These are phyloP conservation scores for Candida ipomoeae DNA, from an alignment of 805 yeast genomes.

Conservation along the genomic window DNA sequence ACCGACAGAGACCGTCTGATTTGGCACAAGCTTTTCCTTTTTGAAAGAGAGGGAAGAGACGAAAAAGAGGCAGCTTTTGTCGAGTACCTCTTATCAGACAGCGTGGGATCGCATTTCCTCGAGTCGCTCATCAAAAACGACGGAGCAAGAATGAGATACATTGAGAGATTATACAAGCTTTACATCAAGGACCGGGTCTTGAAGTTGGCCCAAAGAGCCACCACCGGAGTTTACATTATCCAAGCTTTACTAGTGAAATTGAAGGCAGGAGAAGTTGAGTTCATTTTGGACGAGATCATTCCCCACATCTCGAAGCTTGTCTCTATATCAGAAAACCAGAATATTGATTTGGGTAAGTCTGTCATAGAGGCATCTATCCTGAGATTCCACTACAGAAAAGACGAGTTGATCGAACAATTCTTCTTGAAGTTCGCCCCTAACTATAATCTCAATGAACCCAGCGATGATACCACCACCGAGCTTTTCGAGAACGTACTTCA, in stretches of 20 bases:
- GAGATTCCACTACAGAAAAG: conserved; percentile 55
- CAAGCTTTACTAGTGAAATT: conserved; percentile 65
- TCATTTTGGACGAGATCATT: conserved; percentile 57
- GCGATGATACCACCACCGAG: conserved; percentile 38
- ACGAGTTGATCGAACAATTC: conserved; percentile 50
- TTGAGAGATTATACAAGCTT: conserved; percentile 62
- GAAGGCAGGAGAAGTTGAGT: conserved; percentile 58
- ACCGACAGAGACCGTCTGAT: conserved; percentile 68
- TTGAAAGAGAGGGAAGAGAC: conserved; percentile 48
- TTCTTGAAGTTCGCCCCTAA: conserved; percentile 41
- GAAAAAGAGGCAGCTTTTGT: conserved; percentile 72
- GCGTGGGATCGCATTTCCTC: conserved; percentile 92
- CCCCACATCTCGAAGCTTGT: conserved; percentile 62
- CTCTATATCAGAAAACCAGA: conserved; percentile 47
- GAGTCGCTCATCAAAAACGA: conserved; percentile 65
- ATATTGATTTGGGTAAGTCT: conserved; percentile 64
- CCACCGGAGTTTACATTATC: conserved; percentile 79
- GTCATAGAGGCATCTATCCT: conserved; percentile 62
- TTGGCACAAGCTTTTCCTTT: conserved; percentile 61
- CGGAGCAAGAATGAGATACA: conserved; percentile 56
- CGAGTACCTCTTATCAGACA: conserved; percentile 76
- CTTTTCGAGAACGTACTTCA: conserved; percentile 66
- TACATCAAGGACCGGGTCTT: conserved; percentile 73
- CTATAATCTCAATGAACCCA: conserved; percentile 23
- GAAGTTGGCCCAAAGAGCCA: conserved; percentile 73